These are phyloP conservation scores for Albugo candida DNA, from an alignment of 352 stramenopile genomes.

Conservation along the genomic window DNA sequence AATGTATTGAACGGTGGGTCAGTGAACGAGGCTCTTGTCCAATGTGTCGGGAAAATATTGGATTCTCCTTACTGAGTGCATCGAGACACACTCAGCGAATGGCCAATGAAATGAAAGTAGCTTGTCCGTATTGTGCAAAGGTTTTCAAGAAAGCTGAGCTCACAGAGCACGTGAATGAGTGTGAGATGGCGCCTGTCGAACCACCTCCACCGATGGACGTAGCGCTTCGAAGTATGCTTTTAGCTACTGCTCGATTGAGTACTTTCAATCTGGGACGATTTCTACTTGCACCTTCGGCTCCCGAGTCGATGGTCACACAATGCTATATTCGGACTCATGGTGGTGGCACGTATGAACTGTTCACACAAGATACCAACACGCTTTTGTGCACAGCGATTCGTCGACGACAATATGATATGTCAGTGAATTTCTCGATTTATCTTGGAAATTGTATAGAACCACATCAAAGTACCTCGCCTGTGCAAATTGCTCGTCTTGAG, in stretches of 20 bases:
- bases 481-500: constrained; percentile 51
- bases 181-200: constrained; percentile 48
- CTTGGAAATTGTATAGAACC: constrained; percentile 28
- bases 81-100: constrained; percentile 61
- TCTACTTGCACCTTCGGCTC: constrained; percentile 30
- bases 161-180: constrained; percentile 33
- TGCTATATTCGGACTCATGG: constrained; percentile 73
- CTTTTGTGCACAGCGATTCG: constrained; percentile 56
- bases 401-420: constrained; percentile 75
- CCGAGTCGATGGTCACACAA: constrained; percentile 57
- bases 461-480: constrained; percentile 7
- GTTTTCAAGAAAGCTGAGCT: constrained; percentile 58
- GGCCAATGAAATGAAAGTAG: constrained; percentile 73
- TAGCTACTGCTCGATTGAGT: constrained; percentile 37
- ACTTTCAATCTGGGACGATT: constrained; percentile 29
- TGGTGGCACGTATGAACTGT: constrained; percentile 68
- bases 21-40: constrained; percentile 59
- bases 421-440: constrained; percentile 65
- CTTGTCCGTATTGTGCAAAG: constrained; percentile 36
- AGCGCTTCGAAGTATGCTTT: constrained; percentile 32
- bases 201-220: constrained; percentile 52
- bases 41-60: constrained; percentile 61
- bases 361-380: constrained; percentile 63
- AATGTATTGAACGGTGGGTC: constrained; percentile 69
- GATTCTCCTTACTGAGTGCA: constrained; percentile 36